Percentiles rank a stretch among this genome's conserved stretches.
Evolutionary conservation across 768 basidiomycete genomes (phyloP).

Genomic region (Termitomyces sp.): DNA sequence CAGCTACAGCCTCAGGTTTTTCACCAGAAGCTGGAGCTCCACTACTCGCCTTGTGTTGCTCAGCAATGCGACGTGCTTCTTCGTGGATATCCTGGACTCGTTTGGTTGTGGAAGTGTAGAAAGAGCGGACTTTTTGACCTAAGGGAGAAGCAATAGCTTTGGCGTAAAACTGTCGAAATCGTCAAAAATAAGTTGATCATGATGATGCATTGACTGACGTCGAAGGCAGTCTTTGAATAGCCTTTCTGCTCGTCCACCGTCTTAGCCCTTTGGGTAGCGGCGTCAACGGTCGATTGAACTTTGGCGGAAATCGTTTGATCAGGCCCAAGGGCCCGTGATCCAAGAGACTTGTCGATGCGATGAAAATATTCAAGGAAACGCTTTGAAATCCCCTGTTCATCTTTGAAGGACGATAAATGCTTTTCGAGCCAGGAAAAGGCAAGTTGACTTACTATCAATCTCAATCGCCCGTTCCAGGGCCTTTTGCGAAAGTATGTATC

Average conservation of each 20-base stretch:
- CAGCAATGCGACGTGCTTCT: conserved; percentile 82
- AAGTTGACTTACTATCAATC: conserved; percentile 52
- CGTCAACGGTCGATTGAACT: conserved; percentile 57
- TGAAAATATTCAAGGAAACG: conserved; percentile 81
- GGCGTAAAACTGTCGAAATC: conserved; percentile 59
- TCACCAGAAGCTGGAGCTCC: not conserved
- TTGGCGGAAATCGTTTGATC: conserved; percentile 80
- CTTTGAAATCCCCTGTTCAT: conserved; percentile 83
- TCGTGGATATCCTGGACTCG: conserved; percentile 91
- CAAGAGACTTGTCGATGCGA: conserved; percentile 65
- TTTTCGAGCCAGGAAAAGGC: not conserved
- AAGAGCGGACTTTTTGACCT: conserved; percentile 71
- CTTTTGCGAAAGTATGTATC: conserved; percentile 77
- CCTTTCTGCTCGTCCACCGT: conserved; percentile 83
- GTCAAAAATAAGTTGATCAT: not conserved
- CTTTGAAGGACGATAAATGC: conserved; percentile 27
- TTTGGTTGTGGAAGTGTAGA: conserved; percentile 89
- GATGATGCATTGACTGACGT: conserved; percentile 38
- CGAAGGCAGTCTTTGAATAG: conserved; percentile 60
- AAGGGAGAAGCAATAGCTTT: conserved; percentile 72
- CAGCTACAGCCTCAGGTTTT: not conserved
- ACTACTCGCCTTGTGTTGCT: conserved; percentile 42
- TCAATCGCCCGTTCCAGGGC: conserved; percentile 80
- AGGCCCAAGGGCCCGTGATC: conserved; percentile 68
- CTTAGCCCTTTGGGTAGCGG: conserved; percentile 67